Conservation (phyloP, 164 flowering plant species). For the Vitis labrusca region DNA sequence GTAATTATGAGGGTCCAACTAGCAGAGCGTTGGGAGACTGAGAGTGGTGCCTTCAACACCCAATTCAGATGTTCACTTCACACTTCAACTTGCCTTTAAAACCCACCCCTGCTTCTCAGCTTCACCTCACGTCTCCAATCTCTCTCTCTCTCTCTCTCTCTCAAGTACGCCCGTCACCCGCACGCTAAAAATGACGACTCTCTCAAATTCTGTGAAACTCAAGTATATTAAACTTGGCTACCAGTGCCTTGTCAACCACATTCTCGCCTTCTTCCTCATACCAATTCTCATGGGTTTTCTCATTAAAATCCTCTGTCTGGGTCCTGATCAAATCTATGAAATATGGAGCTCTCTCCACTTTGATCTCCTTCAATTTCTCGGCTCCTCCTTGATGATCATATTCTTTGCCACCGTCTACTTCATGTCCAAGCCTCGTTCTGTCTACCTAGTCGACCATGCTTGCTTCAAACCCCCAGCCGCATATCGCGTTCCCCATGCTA, state of each 20-base stretch:
- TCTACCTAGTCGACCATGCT: slow-evolving; percentile 6
- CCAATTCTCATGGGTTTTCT: not conserved
- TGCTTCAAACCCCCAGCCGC: slow-evolving; percentile 5
- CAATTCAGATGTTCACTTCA: too few relatives aligned
- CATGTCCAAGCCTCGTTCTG: slow-evolving; percentile 4
- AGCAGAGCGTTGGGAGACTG: too few relatives aligned
- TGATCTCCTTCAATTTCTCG: not conserved
- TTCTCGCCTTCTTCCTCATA: slow-evolving; percentile 30
- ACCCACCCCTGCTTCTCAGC: too few relatives aligned
- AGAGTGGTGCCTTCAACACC: not conserved
- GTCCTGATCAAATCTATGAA: not conserved
- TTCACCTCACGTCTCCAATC: too few relatives aligned
- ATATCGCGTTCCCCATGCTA: not conserved
- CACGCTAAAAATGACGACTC: too few relatives aligned
- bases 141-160: too few relatives aligned
- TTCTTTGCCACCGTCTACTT: slow-evolving; percentile 7
- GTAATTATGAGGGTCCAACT: too few relatives aligned
- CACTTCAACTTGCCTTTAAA: too few relatives aligned
- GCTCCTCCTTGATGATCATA: not conserved
- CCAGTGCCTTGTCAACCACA: slow-evolving; percentile 48
- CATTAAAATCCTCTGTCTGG: not conserved
- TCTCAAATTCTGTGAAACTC: slow-evolving; percentile 35
- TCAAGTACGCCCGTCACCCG: too few relatives aligned
- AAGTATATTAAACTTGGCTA: slow-evolving; percentile 57
- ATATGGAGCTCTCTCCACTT: slow-evolving; percentile 6